phyloP scores from a whole-genome alignment of 2,329 filamentous ascomycete genomes.

The Apiospora aurea region DNA sequence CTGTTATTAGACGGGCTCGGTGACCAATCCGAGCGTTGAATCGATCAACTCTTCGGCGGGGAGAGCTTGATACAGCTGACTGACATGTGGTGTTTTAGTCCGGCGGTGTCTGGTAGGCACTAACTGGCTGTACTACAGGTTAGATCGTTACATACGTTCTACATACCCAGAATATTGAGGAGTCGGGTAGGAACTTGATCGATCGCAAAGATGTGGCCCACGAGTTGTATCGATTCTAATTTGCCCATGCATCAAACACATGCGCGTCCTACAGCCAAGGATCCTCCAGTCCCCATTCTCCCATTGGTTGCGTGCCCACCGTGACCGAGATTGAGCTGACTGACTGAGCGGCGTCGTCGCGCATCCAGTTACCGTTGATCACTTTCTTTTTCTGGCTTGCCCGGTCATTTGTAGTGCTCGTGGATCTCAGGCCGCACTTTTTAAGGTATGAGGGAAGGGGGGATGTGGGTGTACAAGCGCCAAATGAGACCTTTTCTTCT shows the following conservation, averaged over 20 bases:
- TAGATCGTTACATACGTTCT: no score
- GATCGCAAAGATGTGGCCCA: background rate
- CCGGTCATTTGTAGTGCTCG: background rate
- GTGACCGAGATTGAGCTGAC: conserved; percentile 9
- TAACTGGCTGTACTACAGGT: no score
- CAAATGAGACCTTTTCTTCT: background rate
- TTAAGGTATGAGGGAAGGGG: background rate
- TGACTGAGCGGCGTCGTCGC: background rate
- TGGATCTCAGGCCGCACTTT: background rate
- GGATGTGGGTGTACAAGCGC: background rate
- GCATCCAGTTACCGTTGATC: background rate
- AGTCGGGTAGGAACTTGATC: background rate
- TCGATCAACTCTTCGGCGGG: background rate
- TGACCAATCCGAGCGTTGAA: background rate
- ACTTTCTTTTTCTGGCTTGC: background rate
- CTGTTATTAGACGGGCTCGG: background rate
- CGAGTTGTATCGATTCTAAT: background rate
- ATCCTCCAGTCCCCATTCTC: background rate
- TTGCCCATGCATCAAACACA: conserved; percentile 1
- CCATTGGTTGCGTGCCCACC: background rate
- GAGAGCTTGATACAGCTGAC: background rate
- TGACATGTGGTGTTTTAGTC: background rate
- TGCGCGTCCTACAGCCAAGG: background rate
- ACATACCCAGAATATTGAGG: no score
- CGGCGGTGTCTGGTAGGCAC: background rate